Evolutionary conservation across 345 rosid genomes (phyloP), one percentile per base, ranked within the genome.

Genomic region (Dimocarpus longan): DNA sequence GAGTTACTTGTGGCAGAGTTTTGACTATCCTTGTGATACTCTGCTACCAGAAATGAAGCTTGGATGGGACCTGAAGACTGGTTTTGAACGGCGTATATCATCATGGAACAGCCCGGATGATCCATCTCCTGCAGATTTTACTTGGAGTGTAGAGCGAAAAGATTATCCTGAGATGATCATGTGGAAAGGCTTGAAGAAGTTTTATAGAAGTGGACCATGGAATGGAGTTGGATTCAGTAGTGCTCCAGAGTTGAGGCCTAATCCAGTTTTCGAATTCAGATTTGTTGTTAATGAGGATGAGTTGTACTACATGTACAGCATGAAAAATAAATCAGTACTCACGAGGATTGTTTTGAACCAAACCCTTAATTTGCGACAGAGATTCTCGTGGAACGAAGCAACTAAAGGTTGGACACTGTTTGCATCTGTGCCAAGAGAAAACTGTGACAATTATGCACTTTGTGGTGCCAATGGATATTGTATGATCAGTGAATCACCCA

Each of bases 21-120:
- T 84, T 70, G 87, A 84, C 60, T 76, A 79, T 54, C 84, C 74
- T 3, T 44, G 56, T 22, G 77, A 84, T 37, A 79, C 85, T 1
- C n/a, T 26, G 19, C 71, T 90, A n/a, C 85, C 93, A 1, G 89
- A 63, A 5, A 87, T 87, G 90, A 90, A 87, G 81, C 40, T 90
- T 1, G 93, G 93, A 10, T 82, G 87, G 88, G 87, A 86, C 78
- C 68, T 79, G 3, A 70, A 73, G 42, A 77, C 78, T 5, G 73
- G 81, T 48, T 46, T 84, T 2, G 57, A 85, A 19, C 78, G 88
- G 59, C 77, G 62, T 9, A 9, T 90, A 21, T 69, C 76, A 50
- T 79, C 92, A 3, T 90, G 93, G 93, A 85, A 64, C 56, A 86
- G 77, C 59, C 43, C 66, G 1, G 82, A 80, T 6, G 91, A 90